These are phyloP conservation scores for Dryadomyces quercus-mongolicae DNA, from an alignment of 2,329 filamentous ascomycete species.

Conservation along the genomic window DNA sequence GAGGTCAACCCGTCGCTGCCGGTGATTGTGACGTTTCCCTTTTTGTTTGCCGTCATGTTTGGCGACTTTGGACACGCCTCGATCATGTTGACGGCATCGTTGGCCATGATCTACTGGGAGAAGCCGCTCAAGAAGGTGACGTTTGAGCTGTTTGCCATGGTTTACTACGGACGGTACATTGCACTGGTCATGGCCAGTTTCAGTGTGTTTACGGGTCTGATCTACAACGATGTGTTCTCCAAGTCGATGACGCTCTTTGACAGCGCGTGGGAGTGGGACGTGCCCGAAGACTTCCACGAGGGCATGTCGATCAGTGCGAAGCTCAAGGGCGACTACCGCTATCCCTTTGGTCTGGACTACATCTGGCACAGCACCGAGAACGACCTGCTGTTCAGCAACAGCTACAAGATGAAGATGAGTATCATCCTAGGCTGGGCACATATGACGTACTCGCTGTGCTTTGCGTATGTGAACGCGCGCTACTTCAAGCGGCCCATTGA, in stretches of 20 bases:
- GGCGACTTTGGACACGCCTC: constrained; percentile 90
- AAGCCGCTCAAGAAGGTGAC: constrained; percentile 81
- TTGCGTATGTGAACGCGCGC: constrained; percentile 83
- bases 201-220: constrained; percentile 90
- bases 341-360: constrained; percentile 92
- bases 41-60: constrained; percentile 99
- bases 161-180: constrained; percentile 97
- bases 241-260: constrained; percentile 80
- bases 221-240: constrained; percentile 97
- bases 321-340: constrained; percentile 64
- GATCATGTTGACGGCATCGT: constrained; percentile 73
- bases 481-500: constrained; percentile 94
- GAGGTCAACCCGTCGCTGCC: constrained; percentile 95
- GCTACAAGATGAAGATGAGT: constrained; percentile 99
- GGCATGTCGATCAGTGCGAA: constrained; percentile 49
- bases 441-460: constrained; percentile 96
- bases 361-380: constrained; percentile 96
- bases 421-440: constrained; percentile 95
- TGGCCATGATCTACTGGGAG: constrained; percentile 95
- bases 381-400: constrained; percentile 90
- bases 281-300: constrained; percentile 54
- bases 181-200: constrained; percentile 97
- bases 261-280: constrained; percentile 75
- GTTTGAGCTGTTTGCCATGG: constrained; percentile 95
- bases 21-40: constrained; percentile 96